Percentiles rank a stretch among this genome's conserved stretches.
Evolutionary conservation across 257 asterid species (phyloP).

Genomic region (Fraxinus excelsior): DNA sequence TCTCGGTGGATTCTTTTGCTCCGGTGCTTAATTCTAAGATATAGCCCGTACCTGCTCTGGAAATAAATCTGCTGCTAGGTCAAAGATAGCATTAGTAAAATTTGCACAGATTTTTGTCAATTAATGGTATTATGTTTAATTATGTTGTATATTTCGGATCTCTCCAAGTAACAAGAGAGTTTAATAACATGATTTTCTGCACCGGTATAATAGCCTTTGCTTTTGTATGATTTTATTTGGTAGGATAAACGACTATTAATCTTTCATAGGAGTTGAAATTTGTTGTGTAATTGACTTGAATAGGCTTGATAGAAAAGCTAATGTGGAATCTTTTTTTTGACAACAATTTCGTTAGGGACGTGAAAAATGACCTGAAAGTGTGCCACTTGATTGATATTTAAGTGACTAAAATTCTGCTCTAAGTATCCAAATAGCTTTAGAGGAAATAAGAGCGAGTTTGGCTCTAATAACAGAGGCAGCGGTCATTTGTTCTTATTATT

Average conservation of each 20-base stretch:
- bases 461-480: not conserved
- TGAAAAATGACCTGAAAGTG: not conserved
- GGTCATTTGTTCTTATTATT: not conserved
- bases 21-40: too few relatives aligned
- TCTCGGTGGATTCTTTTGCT: conserved; percentile 92
- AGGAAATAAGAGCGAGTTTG: not conserved
- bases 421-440: not conserved
- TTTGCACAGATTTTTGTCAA: not conserved
- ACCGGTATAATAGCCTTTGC: not conserved
- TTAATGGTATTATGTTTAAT: not conserved
- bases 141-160: not conserved
- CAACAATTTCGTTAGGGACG: not conserved
- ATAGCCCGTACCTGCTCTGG: too few relatives aligned
- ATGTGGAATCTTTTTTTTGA: not conserved
- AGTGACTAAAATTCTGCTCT: not conserved
- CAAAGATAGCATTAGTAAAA: not conserved
- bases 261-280: not conserved
- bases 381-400: not conserved
- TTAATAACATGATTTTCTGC: not conserved
- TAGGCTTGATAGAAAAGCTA: not conserved
- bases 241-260: not conserved
- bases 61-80: not conserved
- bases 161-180: not conserved
- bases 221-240: not conserved
- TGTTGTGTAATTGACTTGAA: not conserved